Percentiles rank a stretch among this genome's conserved stretches.
These are phyloP conservation scores for Rhinocladiella similis DNA, from an alignment of 2,329 filamentous ascomycete species.

Conservation along the genomic window DNA sequence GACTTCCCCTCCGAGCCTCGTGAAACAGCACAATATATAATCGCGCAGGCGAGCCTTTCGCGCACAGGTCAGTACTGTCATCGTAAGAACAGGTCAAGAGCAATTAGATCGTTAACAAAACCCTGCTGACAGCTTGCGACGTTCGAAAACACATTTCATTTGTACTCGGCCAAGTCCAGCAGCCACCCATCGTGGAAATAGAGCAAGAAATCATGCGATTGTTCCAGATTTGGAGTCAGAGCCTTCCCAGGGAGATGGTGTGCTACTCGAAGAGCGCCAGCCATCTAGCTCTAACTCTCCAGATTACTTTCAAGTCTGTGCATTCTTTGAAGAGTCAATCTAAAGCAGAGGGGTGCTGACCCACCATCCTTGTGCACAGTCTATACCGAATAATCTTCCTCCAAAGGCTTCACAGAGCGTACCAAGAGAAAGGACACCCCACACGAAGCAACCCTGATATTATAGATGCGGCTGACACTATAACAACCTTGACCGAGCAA, in stretches of 20 bases:
- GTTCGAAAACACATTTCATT: neutral
- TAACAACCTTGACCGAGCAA: slow-evolving; percentile 1
- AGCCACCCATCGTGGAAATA: no score
- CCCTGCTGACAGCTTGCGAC: neutral
- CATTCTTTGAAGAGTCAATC: no score
- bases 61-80: neutral
- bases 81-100: neutral
- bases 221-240: no score
- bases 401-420: slow-evolving; percentile 5
- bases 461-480: slow-evolving; percentile 5
- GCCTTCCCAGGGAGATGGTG: no score
- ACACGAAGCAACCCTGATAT: slow-evolving; percentile 2
- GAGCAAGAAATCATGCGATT: no score
- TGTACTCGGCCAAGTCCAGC: neutral
- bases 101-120: neutral
- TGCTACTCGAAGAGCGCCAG: no score
- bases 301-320: no score
- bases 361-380: neutral
- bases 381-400: neutral
- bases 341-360: no score
- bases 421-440: neutral
- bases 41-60: slow-evolving; percentile 4
- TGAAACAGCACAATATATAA: slow-evolving; percentile 10
- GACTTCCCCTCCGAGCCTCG: slow-evolving; percentile 9
- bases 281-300: no score